Percentiles rank a stretch among this genome's conserved stretches.
Conservation (phyloP, 345 rosid species). For the Rhizophora apiculata region DNA sequence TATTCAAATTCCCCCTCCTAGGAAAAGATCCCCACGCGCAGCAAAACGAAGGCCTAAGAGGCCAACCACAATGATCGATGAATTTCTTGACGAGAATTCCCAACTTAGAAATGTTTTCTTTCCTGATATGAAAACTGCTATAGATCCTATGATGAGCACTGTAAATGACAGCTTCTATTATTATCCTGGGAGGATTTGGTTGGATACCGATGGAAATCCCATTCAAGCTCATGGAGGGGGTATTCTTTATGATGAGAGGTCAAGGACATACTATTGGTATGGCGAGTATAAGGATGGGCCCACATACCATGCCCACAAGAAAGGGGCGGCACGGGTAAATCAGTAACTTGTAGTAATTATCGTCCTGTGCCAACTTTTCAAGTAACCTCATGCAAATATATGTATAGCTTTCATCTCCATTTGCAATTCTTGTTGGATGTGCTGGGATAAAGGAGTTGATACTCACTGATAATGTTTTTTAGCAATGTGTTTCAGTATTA, state of each 20-base stretch:
- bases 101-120: slow-evolving; percentile 73
- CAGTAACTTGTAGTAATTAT: neutral
- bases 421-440: neutral
- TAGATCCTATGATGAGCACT: slow-evolving; percentile 56
- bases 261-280: slow-evolving; percentile 75
- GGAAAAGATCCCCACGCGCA: slow-evolving; percentile 76
- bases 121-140: slow-evolving; percentile 55
- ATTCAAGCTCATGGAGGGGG: slow-evolving; percentile 99
- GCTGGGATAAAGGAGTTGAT: slow-evolving; percentile 11
- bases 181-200: slow-evolving; percentile 78
- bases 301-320: slow-evolving; percentile 69
- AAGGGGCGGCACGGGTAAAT: slow-evolving; percentile 84
- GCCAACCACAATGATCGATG: slow-evolving; percentile 69
- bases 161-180: slow-evolving; percentile 54
- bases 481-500: neutral
- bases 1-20: slow-evolving; percentile 74
- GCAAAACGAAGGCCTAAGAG: slow-evolving; percentile 75
- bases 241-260: slow-evolving; percentile 53
- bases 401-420: slow-evolving; percentile 1
- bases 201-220: slow-evolving; percentile 85
- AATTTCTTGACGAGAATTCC: slow-evolving; percentile 95
- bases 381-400: neutral
- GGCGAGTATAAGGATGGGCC: slow-evolving; percentile 96
- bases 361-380: neutral
- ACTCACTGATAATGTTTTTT: slow-evolving; percentile 6